A percentile compares a stretch with the other conserved stretches of the same genome.
Evolutionary conservation across 2,329 filamentous ascomycete genomes (phyloP).

Genomic region (Sclerotinia borealis): DNA sequence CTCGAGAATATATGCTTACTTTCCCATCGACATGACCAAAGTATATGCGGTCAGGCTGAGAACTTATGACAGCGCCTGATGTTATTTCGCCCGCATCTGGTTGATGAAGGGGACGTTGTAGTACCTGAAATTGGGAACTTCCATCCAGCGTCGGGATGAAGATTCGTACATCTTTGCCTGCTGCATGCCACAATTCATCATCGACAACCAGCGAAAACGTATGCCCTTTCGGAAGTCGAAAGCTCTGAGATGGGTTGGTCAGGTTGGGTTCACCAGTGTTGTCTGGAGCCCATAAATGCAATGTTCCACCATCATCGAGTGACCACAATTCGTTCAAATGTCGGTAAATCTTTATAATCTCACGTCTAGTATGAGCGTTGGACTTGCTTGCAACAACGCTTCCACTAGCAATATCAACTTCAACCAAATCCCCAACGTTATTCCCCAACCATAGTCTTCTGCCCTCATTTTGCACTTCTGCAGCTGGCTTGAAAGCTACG

Average conservation of each 20-base stretch:
- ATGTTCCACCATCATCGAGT: constrained; percentile 78
- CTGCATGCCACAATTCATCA: constrained; percentile 79
- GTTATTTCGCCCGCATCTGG: constrained; percentile 80
- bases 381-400: constrained; percentile 62
- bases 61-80: constrained; percentile 69
- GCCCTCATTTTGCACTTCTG: constrained; percentile 73
- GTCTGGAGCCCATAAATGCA: constrained; percentile 83
- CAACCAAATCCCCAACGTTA: constrained; percentile 79
- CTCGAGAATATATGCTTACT: constrained; percentile 78
- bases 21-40: constrained; percentile 93
- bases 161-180: constrained; percentile 79
- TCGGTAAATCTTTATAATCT: constrained; percentile 79
- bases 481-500: constrained; percentile 77
- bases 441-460: constrained; percentile 83
- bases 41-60: constrained; percentile 72
- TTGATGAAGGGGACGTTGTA: constrained; percentile 63
- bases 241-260: constrained; percentile 64
- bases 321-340: constrained; percentile 91
- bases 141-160: constrained; percentile 69
- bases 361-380: constrained; percentile 68
- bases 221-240: constrained; percentile 72
- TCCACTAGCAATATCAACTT: constrained; percentile 75
- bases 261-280: constrained; percentile 66
- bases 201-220: constrained; percentile 86
- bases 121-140: constrained; percentile 66